These are phyloP conservation scores for Sclerotinia subarctica DNA, from an alignment of 2,329 filamentous ascomycete species.

Conservation along the genomic window DNA sequence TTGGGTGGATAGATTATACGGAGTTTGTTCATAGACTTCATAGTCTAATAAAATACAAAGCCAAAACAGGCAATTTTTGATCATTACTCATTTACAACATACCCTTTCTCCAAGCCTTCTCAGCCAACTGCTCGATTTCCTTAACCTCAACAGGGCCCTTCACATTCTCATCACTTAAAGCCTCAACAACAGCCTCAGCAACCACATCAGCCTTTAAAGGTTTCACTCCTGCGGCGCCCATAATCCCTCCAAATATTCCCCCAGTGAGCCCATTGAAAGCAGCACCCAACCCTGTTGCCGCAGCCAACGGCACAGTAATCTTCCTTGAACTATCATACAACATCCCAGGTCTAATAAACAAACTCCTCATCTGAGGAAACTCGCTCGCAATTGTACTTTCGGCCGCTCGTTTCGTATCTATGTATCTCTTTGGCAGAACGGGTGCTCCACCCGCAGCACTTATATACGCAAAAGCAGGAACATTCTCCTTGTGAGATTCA, in stretches of 20 bases:
- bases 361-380: constrained; percentile 70
- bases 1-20: constrained; percentile 16
- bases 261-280: constrained; percentile 75
- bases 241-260: constrained; percentile 68
- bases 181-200: constrained; percentile 86
- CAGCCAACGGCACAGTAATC: constrained; percentile 82
- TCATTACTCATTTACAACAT: constrained; percentile 65
- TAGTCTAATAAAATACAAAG: constrained; percentile 28
- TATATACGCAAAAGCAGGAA: constrained; percentile 76
- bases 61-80: constrained; percentile 24
- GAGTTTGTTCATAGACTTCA: constrained; percentile 22
- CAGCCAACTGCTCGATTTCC: constrained; percentile 78
- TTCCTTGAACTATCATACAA: constrained; percentile 81
- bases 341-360: constrained; percentile 84
- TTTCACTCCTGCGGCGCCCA: constrained; percentile 81
- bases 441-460: constrained; percentile 85
- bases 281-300: constrained; percentile 68
- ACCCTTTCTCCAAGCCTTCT: constrained; percentile 79
- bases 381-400: constrained; percentile 70
- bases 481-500: constrained; percentile 64
- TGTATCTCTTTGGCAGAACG: constrained; percentile 79
- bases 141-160: constrained; percentile 74
- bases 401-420: constrained; percentile 87
- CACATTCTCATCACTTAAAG: constrained; percentile 68
- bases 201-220: constrained; percentile 85